Evolutionary conservation across 1,139 yeast genomes (phyloP).

Genomic region (Debaryomycetaceae sp.): DNA sequence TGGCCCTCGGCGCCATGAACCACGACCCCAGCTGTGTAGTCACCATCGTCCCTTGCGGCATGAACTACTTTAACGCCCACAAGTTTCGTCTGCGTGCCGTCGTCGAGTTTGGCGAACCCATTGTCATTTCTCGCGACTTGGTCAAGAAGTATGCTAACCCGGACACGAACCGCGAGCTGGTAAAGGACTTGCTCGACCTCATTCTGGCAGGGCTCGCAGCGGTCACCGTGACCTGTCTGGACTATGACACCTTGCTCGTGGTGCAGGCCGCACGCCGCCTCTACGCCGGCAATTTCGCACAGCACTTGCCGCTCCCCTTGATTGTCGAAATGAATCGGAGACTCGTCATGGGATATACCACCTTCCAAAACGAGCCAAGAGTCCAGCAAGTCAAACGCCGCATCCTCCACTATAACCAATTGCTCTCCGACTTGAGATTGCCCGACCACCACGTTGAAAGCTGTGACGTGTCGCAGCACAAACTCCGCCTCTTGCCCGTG

Average conservation of each 20-base stretch:
- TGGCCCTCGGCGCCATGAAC: conserved; percentile 43
- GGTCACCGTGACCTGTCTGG: conserved; percentile 23
- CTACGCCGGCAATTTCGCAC: conserved; percentile 55
- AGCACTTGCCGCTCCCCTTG: conserved; percentile 41
- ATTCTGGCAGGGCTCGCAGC: conserved; percentile 19
- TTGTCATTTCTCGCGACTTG: conserved; percentile 27
- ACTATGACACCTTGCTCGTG: conserved; percentile 22
- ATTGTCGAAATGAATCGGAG: conserved; percentile 38
- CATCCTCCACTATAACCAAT: conserved; percentile 25
- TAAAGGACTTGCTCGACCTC: conserved; percentile 26
- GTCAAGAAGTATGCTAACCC: conserved; percentile 56
- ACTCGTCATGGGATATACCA: conserved; percentile 29
- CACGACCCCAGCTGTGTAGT: conserved; percentile 53
- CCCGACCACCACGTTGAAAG: conserved; percentile 37
- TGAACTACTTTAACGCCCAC: conserved; percentile 38
- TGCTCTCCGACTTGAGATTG: conserved; percentile 23
- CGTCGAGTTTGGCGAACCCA: conserved; percentile 36
- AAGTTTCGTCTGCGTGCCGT: conserved; percentile 37
- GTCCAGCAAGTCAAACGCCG: conserved; percentile 22
- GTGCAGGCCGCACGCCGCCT: conserved; percentile 31
- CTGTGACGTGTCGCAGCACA: conserved; percentile 15
- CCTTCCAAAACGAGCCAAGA: conserved; percentile 24
- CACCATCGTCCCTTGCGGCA: conserved; percentile 34
- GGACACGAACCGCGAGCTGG: conserved; percentile 62
- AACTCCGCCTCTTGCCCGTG: conserved; percentile 14